phyloP scores from a whole-genome alignment of 345 rosid genomes.

The Mercurialis annua region DNA sequence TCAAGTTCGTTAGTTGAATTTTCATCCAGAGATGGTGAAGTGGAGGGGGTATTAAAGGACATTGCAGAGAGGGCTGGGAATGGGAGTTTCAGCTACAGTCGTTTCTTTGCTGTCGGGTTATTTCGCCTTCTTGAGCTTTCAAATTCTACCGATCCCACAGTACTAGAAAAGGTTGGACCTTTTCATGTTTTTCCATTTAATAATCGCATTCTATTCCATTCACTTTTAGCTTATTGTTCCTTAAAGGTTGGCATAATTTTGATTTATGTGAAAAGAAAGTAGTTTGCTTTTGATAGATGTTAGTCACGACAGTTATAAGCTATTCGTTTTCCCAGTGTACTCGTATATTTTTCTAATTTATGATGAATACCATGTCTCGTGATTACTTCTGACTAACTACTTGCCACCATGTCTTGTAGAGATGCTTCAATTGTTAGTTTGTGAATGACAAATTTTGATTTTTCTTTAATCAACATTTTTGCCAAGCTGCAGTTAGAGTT shows the following conservation, averaged over 20 bases:
- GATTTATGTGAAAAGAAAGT: background rate
- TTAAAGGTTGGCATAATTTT: background rate
- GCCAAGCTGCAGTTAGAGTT: background rate
- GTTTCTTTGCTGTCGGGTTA: slow-evolving; percentile 94
- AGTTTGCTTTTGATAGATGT: background rate
- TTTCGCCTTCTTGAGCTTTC: slow-evolving; percentile 97
- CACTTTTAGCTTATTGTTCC: background rate
- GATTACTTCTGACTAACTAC: background rate
- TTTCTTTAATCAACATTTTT: background rate
- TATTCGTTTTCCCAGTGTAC: background rate
- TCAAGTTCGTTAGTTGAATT: slow-evolving; percentile 69
- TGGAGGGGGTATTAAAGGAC: slow-evolving; percentile 70
- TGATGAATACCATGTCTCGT: background rate
- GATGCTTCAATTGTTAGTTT: background rate
- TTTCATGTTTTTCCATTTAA: background rate
- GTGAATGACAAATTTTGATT: background rate
- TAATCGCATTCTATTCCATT: background rate
- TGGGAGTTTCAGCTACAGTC: slow-evolving; percentile 88
- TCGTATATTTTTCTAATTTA: background rate
- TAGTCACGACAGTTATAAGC: background rate
- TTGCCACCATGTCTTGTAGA: background rate
- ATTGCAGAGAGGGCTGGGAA: slow-evolving; percentile 73
- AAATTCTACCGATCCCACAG: slow-evolving; percentile 76
- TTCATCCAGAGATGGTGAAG: slow-evolving; percentile 73
- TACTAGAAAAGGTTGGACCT: slow-evolving; percentile 72